phyloP scores from a whole-genome alignment of 345 rosid genomes.

The Eucalyptus coolabah region DNA sequence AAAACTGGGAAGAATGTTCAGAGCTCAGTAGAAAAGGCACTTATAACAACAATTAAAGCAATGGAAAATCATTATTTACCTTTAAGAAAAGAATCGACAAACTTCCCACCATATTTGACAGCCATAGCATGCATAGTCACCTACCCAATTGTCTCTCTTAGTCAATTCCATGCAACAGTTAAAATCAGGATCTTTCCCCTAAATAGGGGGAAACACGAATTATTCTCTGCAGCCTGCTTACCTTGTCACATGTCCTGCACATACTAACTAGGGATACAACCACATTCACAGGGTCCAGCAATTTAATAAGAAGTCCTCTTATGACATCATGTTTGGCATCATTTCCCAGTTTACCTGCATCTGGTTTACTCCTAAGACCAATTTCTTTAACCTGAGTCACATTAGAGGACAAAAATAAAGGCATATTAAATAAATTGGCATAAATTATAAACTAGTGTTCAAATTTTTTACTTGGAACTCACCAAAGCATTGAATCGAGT shows the following conservation, averaged over 20 bases:
- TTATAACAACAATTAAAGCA: not conserved
- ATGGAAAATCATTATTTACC: slow-evolving; percentile 12
- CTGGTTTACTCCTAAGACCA: slow-evolving; percentile 20
- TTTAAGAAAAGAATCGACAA: slow-evolving; percentile 66
- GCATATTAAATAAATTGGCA: not conserved
- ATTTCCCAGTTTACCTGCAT: slow-evolving; percentile 13
- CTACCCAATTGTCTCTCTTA: slow-evolving; percentile 16
- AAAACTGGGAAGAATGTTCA: slow-evolving; percentile 37
- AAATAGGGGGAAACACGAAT: not conserved
- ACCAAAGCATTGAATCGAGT: slow-evolving; percentile 45
- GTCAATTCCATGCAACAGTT: not conserved
- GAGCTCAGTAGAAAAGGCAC: not conserved
- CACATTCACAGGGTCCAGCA: slow-evolving; percentile 49
- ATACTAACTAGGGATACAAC: slow-evolving; percentile 64
- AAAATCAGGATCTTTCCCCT: not conserved
- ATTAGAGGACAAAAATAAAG: slow-evolving; percentile 2
- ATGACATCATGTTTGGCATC: slow-evolving; percentile 24
- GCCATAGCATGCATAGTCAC: slow-evolving; percentile 64
- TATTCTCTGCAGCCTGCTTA: not conserved
- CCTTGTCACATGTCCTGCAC: slow-evolving; percentile 65
- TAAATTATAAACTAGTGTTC: not conserved
- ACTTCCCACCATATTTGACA: slow-evolving; percentile 82
- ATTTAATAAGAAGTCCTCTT: slow-evolving; percentile 26
- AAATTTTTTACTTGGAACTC: not conserved
- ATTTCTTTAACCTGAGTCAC: slow-evolving; percentile 51